A percentile compares a stretch with the other conserved stretches of the same genome.
Conservation (phyloP, 805 yeast genomes). For the Candida methanosorbosa region DNA sequence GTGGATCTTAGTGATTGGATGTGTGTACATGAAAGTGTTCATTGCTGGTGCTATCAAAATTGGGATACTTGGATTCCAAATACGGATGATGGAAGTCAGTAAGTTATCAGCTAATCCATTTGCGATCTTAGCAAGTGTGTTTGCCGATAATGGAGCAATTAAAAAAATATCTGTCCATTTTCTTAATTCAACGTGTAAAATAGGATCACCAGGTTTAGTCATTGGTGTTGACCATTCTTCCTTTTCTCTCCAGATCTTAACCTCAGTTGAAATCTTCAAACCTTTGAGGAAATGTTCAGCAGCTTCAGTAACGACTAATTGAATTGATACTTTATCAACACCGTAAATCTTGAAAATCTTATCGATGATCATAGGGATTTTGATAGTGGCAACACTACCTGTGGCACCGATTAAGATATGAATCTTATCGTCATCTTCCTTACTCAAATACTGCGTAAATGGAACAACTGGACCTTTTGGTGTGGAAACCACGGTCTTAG, state of each 20-base stretch:
- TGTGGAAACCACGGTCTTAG: slow-evolving; percentile 46
- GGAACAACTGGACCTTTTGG: slow-evolving; percentile 63
- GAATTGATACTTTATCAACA: slow-evolving; percentile 65
- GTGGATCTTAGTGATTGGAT: slow-evolving; percentile 47
- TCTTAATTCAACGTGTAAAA: slow-evolving; percentile 60
- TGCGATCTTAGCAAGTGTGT: slow-evolving; percentile 47
- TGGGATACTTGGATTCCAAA: slow-evolving; percentile 55
- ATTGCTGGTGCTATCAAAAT: slow-evolving; percentile 51
- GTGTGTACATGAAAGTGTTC: slow-evolving; percentile 53
- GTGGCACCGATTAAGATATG: slow-evolving; percentile 90
- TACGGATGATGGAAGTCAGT: slow-evolving; percentile 48
- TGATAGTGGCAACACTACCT: slow-evolving; percentile 95
- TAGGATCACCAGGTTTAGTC: slow-evolving; percentile 87
- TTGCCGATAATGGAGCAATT: slow-evolving; percentile 51
- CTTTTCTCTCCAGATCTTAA: slow-evolving; percentile 83
- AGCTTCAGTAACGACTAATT: slow-evolving; percentile 73
- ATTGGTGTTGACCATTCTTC: slow-evolving; percentile 72
- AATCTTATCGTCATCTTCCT: slow-evolving; percentile 73
- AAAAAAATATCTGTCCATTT: slow-evolving; percentile 54
- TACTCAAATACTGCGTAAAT: slow-evolving; percentile 61
- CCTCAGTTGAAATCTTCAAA: slow-evolving; percentile 50
- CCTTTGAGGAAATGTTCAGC: slow-evolving; percentile 73
- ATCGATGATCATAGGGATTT: slow-evolving; percentile 82
- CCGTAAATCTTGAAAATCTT: slow-evolving; percentile 78
- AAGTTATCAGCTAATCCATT: slow-evolving; percentile 51